These are phyloP conservation scores for Thraustochytrium sp. DNA, from an alignment of 352 stramenopile genomes.

Conservation along the genomic window DNA sequence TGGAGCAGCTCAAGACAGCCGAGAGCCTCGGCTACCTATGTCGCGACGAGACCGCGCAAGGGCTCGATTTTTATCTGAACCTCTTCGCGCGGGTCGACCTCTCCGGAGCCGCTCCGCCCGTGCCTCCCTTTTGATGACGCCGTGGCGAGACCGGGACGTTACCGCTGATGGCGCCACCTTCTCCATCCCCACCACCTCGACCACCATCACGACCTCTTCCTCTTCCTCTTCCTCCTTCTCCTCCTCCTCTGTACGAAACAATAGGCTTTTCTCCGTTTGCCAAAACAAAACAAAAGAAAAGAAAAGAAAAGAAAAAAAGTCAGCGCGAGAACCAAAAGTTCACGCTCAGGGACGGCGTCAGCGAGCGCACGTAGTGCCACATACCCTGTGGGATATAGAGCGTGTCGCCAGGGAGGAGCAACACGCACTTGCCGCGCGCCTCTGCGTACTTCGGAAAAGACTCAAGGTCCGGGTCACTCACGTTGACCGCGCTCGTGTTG, in stretches of 20 bases:
- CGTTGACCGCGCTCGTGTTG: slow-evolving; percentile 58
- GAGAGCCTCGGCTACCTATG: slow-evolving; percentile 86
- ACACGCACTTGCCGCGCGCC: slow-evolving; percentile 39
- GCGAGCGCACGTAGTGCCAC: slow-evolving; percentile 59
- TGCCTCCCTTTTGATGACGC: background rate
- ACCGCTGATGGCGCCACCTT: too few relatives aligned
- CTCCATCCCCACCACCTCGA: background rate
- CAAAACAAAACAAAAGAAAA: too few relatives aligned
- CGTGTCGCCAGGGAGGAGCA: slow-evolving; percentile 54
- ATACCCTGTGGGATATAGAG: slow-evolving; percentile 57
- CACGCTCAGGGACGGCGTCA: slow-evolving; percentile 54
- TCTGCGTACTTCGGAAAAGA: slow-evolving; percentile 50
- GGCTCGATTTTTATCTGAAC: slow-evolving; percentile 89
- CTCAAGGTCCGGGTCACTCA: slow-evolving; percentile 51
- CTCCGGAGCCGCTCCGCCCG: too few relatives aligned
- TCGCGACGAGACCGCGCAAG: slow-evolving; percentile 90
- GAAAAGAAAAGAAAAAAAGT: too few relatives aligned
- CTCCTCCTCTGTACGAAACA: too few relatives aligned
- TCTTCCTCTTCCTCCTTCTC: too few relatives aligned
- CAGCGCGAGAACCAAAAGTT: slow-evolving; percentile 56
- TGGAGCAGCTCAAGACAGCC: slow-evolving; percentile 87
- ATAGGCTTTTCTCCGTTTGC: too few relatives aligned
- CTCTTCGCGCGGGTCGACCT: background rate
- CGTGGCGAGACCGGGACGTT: too few relatives aligned
- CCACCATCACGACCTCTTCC: background rate